phyloP scores from a whole-genome alignment of 176 grass and related monocot genomes.

The Tillandsia leiboldiana region DNA sequence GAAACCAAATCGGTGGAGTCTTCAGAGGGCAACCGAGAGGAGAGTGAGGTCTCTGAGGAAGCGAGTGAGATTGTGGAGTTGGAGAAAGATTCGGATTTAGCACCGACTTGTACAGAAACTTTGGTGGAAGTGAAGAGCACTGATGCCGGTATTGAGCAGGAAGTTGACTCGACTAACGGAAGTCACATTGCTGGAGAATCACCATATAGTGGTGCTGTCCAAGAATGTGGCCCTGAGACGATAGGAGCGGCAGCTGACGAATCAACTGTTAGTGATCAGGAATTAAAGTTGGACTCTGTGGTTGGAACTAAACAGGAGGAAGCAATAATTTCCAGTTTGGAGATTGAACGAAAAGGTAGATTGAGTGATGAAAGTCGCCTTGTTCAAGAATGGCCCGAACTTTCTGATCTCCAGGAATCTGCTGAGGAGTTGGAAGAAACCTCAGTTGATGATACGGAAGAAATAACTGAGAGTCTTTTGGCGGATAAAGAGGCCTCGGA shows the following conservation, averaged over 20 bases:
- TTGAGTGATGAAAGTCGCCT: slow-evolving; percentile 6
- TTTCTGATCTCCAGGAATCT: not conserved
- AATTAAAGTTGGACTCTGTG: not conserved
- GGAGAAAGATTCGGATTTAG: not conserved
- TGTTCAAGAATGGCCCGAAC: slow-evolving; percentile 11
- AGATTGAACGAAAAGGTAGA: not conserved
- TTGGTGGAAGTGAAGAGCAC: not conserved
- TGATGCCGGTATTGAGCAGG: not conserved
- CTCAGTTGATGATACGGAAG: not conserved
- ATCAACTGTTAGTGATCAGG: not conserved
- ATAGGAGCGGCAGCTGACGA: not conserved
- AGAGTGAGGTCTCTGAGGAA: not conserved
- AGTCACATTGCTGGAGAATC: not conserved
- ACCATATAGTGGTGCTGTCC: not conserved
- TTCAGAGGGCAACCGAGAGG: not conserved
- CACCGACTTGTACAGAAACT: not conserved
- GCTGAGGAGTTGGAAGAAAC: slow-evolving; percentile 4
- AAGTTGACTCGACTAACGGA: not conserved
- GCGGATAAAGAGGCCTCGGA: slow-evolving; percentile 47
- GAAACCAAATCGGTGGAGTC: not conserved
- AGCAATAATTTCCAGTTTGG: slow-evolving; percentile 19
- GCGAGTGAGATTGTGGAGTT: not conserved
- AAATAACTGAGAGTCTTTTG: slow-evolving; percentile 26
- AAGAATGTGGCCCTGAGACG: not conserved
- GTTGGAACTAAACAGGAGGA: slow-evolving; percentile 1